A percentile compares a stretch with the other conserved stretches of the same genome.
These are phyloP conservation scores for Aspergillus sp. DNA, from an alignment of 2,329 filamentous ascomycete genomes.

Conservation along the genomic window DNA sequence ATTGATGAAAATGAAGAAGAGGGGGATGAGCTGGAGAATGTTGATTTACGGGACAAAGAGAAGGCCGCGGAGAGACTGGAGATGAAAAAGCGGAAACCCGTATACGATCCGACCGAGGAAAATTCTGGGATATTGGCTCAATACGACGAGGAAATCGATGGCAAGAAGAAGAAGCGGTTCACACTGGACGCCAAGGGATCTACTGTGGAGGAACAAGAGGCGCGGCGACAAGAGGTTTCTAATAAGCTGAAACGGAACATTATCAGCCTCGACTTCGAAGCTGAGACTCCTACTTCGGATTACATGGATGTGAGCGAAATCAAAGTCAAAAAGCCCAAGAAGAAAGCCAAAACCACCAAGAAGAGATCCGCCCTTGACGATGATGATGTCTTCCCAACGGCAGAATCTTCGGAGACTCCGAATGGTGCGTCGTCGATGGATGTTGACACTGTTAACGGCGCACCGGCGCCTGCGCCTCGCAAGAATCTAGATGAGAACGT, in stretches of 20 bases:
- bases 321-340: slow-evolving; percentile 94
- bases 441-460: slow-evolving; percentile 60
- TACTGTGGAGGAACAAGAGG: slow-evolving; percentile 62
- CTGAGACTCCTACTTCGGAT: slow-evolving; percentile 71
- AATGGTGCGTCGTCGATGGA: slow-evolving; percentile 65
- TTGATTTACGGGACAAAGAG: slow-evolving; percentile 43
- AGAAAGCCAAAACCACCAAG: slow-evolving; percentile 74
- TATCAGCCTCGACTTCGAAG: slow-evolving; percentile 72
- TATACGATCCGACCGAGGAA: slow-evolving; percentile 79
- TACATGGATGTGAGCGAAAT: slow-evolving; percentile 84
- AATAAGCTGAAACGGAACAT: slow-evolving; percentile 65
- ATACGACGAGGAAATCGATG: slow-evolving; percentile 92
- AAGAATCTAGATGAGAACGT: slow-evolving; percentile 67
- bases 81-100: slow-evolving; percentile 83
- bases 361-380: slow-evolving; percentile 64
- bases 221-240: slow-evolving; percentile 53
- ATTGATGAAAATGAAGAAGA: slow-evolving; percentile 82
- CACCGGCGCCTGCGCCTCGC: slow-evolving; percentile 45
- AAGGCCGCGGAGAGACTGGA: slow-evolving; percentile 66
- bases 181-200: slow-evolving; percentile 78
- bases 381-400: slow-evolving; percentile 53
- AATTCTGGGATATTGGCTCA: slow-evolving; percentile 75
- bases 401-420: slow-evolving; percentile 30
- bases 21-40: slow-evolving; percentile 73
- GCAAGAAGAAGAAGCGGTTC: slow-evolving; percentile 85